Percentiles rank a stretch among this genome's conserved stretches.
These are phyloP conservation scores for Lentinus tigrinus DNA, from an alignment of 768 basidiomycete genomes.

Conservation along the genomic window DNA sequence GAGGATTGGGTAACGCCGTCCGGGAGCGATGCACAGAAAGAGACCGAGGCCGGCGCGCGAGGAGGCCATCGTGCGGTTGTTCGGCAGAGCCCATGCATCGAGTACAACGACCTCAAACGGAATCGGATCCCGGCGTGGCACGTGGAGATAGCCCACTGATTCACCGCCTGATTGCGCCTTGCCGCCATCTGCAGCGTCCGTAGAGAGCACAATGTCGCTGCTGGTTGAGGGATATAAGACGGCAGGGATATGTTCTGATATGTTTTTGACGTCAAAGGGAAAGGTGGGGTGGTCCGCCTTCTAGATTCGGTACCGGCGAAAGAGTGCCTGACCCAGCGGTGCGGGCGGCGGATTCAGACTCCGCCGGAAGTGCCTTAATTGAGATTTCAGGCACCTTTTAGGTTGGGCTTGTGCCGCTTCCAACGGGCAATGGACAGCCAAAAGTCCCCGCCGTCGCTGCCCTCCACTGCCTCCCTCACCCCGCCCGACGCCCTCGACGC, in stretches of 20 bases:
- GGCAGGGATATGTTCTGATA: neutral
- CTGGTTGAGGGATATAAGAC: neutral
- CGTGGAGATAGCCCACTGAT: neutral
- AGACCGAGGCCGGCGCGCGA: neutral
- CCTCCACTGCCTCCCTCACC: neutral
- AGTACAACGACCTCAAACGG: too few species aligned
- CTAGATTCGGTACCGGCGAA: slow-evolving; percentile 20
- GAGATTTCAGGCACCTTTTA: slow-evolving; percentile 28
- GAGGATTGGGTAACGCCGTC: too few species aligned
- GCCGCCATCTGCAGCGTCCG: neutral
- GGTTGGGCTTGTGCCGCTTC: slow-evolving; percentile 14
- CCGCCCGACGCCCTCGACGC: slow-evolving; percentile 3
- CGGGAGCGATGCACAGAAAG: too few species aligned
- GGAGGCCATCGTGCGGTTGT: neutral
- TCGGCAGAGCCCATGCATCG: neutral
- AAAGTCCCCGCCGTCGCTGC: slow-evolving; percentile 15
- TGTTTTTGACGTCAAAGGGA: slow-evolving; percentile 1
- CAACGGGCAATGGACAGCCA: slow-evolving; percentile 23
- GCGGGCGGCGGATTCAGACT: slow-evolving; percentile 10
- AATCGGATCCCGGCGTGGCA: neutral
- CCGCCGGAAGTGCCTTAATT: slow-evolving; percentile 26
- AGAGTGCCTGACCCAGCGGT: slow-evolving; percentile 19
- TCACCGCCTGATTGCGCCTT: neutral
- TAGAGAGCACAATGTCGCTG: neutral
- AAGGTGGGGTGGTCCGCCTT: neutral